phyloP scores from a whole-genome alignment of 192 early-diverging fungal genomes.

The Geranomyces michiganensis region DNA sequence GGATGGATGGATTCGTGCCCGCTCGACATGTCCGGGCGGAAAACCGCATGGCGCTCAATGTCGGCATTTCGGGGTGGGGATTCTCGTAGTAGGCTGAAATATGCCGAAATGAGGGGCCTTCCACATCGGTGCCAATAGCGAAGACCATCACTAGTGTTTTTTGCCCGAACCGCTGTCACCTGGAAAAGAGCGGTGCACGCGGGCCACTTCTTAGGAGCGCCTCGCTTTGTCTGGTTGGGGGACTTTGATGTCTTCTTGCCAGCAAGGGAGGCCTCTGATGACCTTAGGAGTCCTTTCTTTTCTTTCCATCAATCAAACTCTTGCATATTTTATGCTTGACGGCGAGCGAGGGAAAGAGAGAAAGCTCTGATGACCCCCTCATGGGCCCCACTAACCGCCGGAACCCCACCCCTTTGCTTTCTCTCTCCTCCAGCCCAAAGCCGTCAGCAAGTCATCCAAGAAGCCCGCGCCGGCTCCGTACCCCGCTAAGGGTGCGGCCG shows the following conservation, averaged over 20 bases:
- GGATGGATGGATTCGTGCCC: neutral
- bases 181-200: neutral
- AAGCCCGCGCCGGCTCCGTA: slow-evolving; percentile 92
- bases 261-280: slow-evolving; percentile 11
- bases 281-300: slow-evolving; percentile 26
- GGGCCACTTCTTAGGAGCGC: slow-evolving; percentile 13
- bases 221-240: neutral
- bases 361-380: slow-evolving; percentile 22
- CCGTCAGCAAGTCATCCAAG: slow-evolving; percentile 54
- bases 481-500: slow-evolving; percentile 69
- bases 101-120: neutral
- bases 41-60: neutral
- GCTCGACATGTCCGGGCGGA: neutral
- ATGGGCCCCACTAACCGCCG: slow-evolving; percentile 29
- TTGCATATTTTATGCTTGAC: no score
- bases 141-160: neutral
- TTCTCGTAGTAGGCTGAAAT: neutral
- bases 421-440: slow-evolving; percentile 30
- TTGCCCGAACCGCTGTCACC: neutral
- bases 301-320: slow-evolving; percentile 4
- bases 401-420: neutral
- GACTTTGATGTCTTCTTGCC: neutral
- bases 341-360: neutral
- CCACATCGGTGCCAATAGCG: neutral
- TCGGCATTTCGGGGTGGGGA: neutral